Evolutionary conservation across 148 eudicot species (phyloP), one percentile per base, ranked within the genome.

Genomic region (Rhododendron kiyosumense): DNA sequence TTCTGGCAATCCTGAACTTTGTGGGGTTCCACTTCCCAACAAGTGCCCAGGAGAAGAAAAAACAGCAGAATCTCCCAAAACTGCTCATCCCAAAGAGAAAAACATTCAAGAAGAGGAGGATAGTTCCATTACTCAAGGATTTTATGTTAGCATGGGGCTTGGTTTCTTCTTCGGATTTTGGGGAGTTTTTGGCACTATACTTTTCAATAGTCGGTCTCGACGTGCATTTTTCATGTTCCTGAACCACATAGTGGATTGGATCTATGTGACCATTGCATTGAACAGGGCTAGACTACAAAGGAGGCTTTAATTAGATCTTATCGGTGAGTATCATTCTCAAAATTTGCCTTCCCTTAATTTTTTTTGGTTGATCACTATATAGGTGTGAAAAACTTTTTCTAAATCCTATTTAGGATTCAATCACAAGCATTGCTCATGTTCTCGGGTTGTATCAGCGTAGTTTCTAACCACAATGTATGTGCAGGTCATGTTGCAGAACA

Each of bases 161-260:
- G 87, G 87, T 59, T 85, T 85, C 38, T 14, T 34, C 13, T 11
- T 85, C 20, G 83, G 83, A 26, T 85, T 85, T 26, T 79, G 78
- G 78, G 87, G 63, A 63, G 30, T 32, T 26, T 79, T 81, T 61
- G 83, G 82, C 12, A 76, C 38, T 17, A 0, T 75, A 4, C 2
- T 49, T 6, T 28, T 28, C 28, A 49, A 28, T 28, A 26, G 38
- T 28, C 22, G 1, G 12, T 80, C 7, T 15, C 52, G 36, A 30
- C 28, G 30, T 51, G 24, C 83, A 20, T 80, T 28, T 51, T 28
- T 80, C 63, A 48, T 3, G 38, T 80, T 51, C 18, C 17, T 80
- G 83, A 54, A 51, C 83, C 1, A 26, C 41, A 51, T 80, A 30
- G 6, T 6, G 5, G 24, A 80, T 80, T 51, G 38, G 11, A 3